Evolutionary conservation across 495 filamentous ascomycete genomes (phyloP), one percentile per base, ranked within the genome.

Genomic region (Peziza echinospora): DNA sequence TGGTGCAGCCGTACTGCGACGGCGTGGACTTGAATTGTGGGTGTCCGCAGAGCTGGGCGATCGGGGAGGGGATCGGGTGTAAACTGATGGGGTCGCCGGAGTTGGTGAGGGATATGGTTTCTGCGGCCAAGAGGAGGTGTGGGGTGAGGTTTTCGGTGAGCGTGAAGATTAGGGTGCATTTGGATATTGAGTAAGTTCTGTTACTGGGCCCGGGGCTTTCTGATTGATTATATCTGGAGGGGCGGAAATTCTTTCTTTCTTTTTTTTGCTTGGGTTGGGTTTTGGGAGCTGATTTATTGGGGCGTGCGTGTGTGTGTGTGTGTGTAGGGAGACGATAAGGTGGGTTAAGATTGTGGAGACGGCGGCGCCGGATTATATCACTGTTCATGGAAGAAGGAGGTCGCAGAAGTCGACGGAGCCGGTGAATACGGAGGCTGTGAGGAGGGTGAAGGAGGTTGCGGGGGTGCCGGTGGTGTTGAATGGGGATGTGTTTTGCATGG

Each of bases 11-110:
- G 16, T 75, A 64, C 49, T 63, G 68, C 49, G 70, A 67, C 45
- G 76, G 76, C 48, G 69, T 80, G 16, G 72, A 78, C 52, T 59
- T 80, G 11, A 80, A 80, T 58, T 80, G 76, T 54, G 76, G 76
- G 9, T 80, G 76, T 49, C 76, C 76, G 2, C 76, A 80, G 60
- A 70, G 68, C 3, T 80, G 76, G 76, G 76, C 76, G 0, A 73
- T 76, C 48, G 65, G 71, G 39, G 69, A 72, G 48, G 67, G 65
- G 0, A 64, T 80, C 8, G 76, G 76, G 21, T 75, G 75, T 11
- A 70, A 69, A 39, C 60, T 80, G 8, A 79, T 80, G 75, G 60
- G 70, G 41, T 61, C 67, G 41, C 67, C 71, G 17, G 65, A 70
- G 51, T 63, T 73, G 1, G 76, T 80, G 22, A 65, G 68, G 5